A percentile compares a stretch with the other conserved stretches of the same genome.
These are phyloP conservation scores for Thalassia testudinum DNA, from an alignment of 116 monocot genomes.

Conservation along the genomic window DNA sequence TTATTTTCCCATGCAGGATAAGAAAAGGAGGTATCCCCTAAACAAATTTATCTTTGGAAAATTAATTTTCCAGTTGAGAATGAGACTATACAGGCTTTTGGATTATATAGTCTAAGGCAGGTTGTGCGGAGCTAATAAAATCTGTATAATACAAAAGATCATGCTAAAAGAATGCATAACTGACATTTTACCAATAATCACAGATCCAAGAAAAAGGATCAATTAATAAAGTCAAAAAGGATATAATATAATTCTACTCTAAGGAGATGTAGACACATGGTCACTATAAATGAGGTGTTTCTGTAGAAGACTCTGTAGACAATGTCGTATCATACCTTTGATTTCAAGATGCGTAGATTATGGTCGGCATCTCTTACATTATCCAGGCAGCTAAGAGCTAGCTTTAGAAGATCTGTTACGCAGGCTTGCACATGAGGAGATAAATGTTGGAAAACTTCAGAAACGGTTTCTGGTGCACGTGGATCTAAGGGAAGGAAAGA, in stretches of 20 bases:
- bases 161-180: background rate
- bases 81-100: no score
- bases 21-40: no score
- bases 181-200: background rate
- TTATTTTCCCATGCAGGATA: no score
- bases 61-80: no score
- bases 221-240: background rate
- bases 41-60: no score
- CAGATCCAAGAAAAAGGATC: background rate
- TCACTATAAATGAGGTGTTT: background rate
- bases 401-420: slow-evolving; percentile 83
- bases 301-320: background rate
- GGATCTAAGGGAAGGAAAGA: slow-evolving; percentile 88
- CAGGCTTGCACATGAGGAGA: slow-evolving; percentile 80
- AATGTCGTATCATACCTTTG: slow-evolving; percentile 39
- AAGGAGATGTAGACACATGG: background rate
- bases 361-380: slow-evolving; percentile 86
- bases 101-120: no score
- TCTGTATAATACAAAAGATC: background rate
- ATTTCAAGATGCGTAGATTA: slow-evolving; percentile 67
- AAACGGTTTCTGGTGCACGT: slow-evolving; percentile 37
- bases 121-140: no score
- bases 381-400: slow-evolving; percentile 59
- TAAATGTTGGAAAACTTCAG: slow-evolving; percentile 54
- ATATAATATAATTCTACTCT: background rate